Conservation (phyloP, 2,329 filamentous ascomycete genomes). For the Leptographium flavum region DNA sequence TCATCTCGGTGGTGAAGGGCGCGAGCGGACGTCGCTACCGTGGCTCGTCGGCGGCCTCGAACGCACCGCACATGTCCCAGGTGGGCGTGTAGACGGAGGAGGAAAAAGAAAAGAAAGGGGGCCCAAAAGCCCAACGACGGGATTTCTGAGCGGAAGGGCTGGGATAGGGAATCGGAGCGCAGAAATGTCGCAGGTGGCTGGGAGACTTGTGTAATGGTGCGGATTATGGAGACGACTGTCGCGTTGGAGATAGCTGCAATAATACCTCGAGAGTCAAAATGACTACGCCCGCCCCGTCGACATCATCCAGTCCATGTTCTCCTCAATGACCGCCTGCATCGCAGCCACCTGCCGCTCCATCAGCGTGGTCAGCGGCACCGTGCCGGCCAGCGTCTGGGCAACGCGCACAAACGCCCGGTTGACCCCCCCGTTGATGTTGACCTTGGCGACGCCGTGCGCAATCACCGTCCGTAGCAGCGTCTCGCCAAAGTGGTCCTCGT, state of each 20-base stretch:
- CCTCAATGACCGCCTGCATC: conserved; percentile 34
- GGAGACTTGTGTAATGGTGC: too few relatives aligned
- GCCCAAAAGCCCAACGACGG: too few relatives aligned
- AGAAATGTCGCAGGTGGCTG: too few relatives aligned
- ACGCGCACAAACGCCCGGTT: conserved; percentile 31
- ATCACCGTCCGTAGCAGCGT: conserved; percentile 20
- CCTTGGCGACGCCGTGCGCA: conserved; percentile 28
- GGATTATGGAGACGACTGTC: too few relatives aligned
- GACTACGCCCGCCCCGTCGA: too few relatives aligned
- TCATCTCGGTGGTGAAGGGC: conserved; percentile 39
- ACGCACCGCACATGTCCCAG: conserved; percentile 39
- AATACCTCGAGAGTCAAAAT: too few relatives aligned
- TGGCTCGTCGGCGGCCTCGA: conserved; percentile 23
- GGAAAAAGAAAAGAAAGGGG: too few relatives aligned
- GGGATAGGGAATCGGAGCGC: too few relatives aligned
- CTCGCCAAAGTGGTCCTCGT: conserved; percentile 27
- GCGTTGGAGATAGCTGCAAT: too few relatives aligned
- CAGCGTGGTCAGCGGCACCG: conserved; percentile 27
- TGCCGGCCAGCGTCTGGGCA: conserved; percentile 29
- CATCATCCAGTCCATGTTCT: conserved; percentile 24
- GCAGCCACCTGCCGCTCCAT: conserved; percentile 30
- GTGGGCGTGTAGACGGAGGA: conserved; percentile 33
- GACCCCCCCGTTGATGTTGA: conserved; percentile 39
- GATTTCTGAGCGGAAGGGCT: too few relatives aligned
- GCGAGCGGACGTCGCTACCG: conserved; percentile 29